Base-by-base conservation (phyloP, 192 early-diverging fungal species). In the Backusella mclennaniae region DNA sequence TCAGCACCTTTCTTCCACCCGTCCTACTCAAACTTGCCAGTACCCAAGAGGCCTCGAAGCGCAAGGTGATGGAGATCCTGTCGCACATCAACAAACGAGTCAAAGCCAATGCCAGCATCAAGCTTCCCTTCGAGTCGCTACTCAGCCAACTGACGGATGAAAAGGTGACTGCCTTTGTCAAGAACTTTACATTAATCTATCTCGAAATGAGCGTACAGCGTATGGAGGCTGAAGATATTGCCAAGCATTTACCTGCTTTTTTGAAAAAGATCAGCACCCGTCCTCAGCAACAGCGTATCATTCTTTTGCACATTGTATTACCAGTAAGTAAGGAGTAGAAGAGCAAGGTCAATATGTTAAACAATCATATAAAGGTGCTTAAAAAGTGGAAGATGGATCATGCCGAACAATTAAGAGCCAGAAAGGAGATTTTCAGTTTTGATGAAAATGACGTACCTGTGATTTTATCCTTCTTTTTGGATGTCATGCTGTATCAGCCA, bases 31-130 rank as follows among this genome's bases (percentile, higher is more conserved):
- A 96, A 66, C 83, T 96, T 6, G 83, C 82, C 52, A 87, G 85
- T 36, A 80, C 86, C 4, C 56, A 78, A 23, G 85, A 87, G 49
- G 67, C 44, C 4, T 79, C 85, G 19, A 76, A 84, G 17, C 79
- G 79, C 49, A 89, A 89, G 79, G 92, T 95, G 41, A 92, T 95
- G 76, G 85, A 78, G 9, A 86, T 98, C 26, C 85, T 95, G 8
- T 84, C 87, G 9, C 97, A 98, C 74, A 89, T 98, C 73, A 96
- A 93, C 76, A 95, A 94, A 75, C 90, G 96, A 52, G 83, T 95
- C 46, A 92, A 93, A 53, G 75, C 91, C 6, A 89, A 88, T 67
- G 78, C 82, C 0, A 73, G 75, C 1, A 84, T 96, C 35, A 83
- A 82, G 42, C 78, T 95, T 12, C 96, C 95, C 14, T 77, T 89